Base-by-base conservation (phyloP, 805 yeast species). In the Myxozyma mucilagina region DNA sequence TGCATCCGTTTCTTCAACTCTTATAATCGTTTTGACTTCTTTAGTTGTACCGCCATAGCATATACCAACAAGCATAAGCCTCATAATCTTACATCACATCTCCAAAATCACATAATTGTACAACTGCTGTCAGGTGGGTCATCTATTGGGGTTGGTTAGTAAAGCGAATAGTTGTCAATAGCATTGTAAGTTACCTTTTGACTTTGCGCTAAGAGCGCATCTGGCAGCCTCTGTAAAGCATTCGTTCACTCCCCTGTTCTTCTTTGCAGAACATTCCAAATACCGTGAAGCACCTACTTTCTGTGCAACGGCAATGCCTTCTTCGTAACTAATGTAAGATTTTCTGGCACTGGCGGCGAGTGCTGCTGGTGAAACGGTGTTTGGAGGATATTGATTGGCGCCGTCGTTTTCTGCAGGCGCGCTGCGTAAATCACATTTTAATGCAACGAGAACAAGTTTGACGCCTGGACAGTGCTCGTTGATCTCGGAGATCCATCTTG, bases 141-240 rank as follows among this genome's bases (percentile, higher is more conserved):
- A 24, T 61, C 65, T 45, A 38, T 43, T 6, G 47, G 7, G 47
- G 5, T 16, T 10, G 9, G 43, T 43, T 29, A 42, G 36, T n/a
- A 35, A 16, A 16, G 5, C 29, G 3, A 7, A 7, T 18, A 10
- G 8, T 47, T 13, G 14, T 4, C 16, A 2, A 24, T 2, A n/a
- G 10, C 5, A 42, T 4, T n/a, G 34, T 7, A 13, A 52, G 59
- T 5, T 49, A 57, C 92, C 93, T 76, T 86, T 89, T 53, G 96
- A 89, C 71, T 84, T 89, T 13, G 96, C 96, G 64, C 89, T 87
- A 68, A 93, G 80, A 1, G 97, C 98, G 71, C 96, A 92, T 74
- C 99, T 86, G 7, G 98, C 97, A 47, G 98, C 99, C 76, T 94
- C 99, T 0, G 97, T 91, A 73, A 94, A 94, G 9, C 97, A 98